Evolutionary conservation across 1,284 basidiomycete species (phyloP).

Genomic region (Waitea zeae): DNA sequence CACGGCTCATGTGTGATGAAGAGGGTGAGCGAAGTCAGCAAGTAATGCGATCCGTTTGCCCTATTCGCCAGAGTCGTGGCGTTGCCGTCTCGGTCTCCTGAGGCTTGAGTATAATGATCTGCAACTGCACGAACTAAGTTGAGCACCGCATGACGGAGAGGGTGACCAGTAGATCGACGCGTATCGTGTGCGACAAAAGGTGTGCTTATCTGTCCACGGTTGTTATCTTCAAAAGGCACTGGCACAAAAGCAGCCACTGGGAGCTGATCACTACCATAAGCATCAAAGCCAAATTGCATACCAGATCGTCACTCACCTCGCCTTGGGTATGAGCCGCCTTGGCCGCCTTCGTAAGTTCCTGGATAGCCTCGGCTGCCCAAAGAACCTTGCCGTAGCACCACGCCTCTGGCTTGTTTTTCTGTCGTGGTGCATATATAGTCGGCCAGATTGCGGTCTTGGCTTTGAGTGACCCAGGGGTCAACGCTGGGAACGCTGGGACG

Average conservation of each 20-base stretch:
- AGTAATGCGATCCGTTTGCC: constrained; percentile 73
- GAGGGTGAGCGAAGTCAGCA: constrained; percentile 66
- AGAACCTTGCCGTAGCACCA: constrained; percentile 49
- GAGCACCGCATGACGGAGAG: constrained; percentile 69
- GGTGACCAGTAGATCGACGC: constrained; percentile 46
- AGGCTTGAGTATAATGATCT: constrained; percentile 27
- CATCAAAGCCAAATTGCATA: background rate
- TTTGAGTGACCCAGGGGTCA: constrained; percentile 48
- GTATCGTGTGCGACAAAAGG: constrained; percentile 55
- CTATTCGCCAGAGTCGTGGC: constrained; percentile 8
- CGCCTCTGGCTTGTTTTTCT: constrained; percentile 46
- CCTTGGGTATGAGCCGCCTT: constrained; percentile 24
- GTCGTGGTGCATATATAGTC: constrained; percentile 55
- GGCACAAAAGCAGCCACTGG: constrained; percentile 68
- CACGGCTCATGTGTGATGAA: constrained; percentile 92
- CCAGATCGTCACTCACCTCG: constrained; percentile 34
- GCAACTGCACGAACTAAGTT: constrained; percentile 58
- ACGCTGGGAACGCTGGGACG: constrained; percentile 60
- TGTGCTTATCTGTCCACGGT: constrained; percentile 15
- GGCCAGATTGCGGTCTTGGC: constrained; percentile 69
- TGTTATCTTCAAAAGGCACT: constrained; percentile 26
- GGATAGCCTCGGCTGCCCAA: constrained; percentile 65
- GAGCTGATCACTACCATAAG: constrained; percentile 24
- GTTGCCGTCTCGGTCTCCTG: constrained; percentile 3
- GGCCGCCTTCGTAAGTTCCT: constrained; percentile 30